Conservation (phyloP, 1,139 yeast species). For the Geotrichum cucujoidarum region DNA sequence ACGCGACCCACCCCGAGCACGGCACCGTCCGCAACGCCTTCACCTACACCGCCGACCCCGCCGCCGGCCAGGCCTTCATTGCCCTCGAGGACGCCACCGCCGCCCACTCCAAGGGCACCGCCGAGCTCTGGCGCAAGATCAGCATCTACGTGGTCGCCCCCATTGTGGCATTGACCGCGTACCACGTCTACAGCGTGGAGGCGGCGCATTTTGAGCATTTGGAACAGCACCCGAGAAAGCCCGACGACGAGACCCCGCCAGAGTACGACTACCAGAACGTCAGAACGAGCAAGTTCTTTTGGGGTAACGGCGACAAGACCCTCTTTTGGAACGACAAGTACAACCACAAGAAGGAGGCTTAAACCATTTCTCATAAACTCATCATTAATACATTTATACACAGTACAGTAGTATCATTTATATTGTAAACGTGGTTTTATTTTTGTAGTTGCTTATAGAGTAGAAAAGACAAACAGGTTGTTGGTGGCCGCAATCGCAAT, state of each 20-base stretch:
- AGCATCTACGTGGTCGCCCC: conserved; percentile 78
- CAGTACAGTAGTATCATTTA: neutral
- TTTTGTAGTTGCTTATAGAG: neutral
- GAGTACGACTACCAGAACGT: conserved; percentile 89
- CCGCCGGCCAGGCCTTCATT: conserved; percentile 52
- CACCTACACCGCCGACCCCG: conserved; percentile 41
- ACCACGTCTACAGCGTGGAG: conserved; percentile 78
- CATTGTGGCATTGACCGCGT: conserved; percentile 66
- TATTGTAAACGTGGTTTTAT: neutral
- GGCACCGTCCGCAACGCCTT: conserved; percentile 35
- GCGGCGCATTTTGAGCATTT: conserved; percentile 80
- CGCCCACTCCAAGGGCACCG: conserved; percentile 73
- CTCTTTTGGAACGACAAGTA: conserved; percentile 91
- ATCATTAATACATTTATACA: neutral
- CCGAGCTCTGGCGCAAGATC: conserved; percentile 80
- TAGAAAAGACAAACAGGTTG: conserved; percentile 40
- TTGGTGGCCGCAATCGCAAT: conserved; percentile 98
- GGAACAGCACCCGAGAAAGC: conserved; percentile 49
- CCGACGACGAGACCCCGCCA: conserved; percentile 86
- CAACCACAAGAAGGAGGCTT: conserved; percentile 51
- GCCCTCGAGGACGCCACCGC: conserved; percentile 52
- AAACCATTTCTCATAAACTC: neutral
- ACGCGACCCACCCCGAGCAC: conserved; percentile 32
- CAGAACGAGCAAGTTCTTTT: conserved; percentile 70
- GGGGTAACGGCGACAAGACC: conserved; percentile 99